phyloP scores from a whole-genome alignment of 129 eudicot species.

The Tanacetum coccineum region DNA sequence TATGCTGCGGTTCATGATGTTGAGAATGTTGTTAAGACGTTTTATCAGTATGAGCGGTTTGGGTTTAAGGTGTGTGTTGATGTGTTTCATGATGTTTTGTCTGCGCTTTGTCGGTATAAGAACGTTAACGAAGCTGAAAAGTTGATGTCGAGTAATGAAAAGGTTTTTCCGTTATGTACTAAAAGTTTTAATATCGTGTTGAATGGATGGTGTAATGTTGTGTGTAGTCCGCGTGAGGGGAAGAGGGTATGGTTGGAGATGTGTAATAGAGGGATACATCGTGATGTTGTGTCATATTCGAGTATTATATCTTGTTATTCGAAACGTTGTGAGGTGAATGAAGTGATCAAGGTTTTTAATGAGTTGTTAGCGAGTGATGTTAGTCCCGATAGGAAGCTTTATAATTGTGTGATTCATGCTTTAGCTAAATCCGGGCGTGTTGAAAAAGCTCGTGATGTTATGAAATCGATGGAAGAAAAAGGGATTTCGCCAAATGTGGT shows the following conservation, averaged over 20 bases:
- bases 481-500: constrained; percentile 53
- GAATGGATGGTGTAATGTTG: constrained; percentile 82
- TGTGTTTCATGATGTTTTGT: constrained; percentile 67
- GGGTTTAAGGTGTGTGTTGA: constrained; percentile 41
- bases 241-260: constrained; percentile 81
- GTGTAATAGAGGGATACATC: constrained; percentile 43
- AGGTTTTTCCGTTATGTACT: constrained; percentile 49
- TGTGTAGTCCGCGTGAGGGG: constrained; percentile 59
- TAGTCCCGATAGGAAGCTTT: constrained; percentile 65
- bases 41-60: constrained; percentile 56
- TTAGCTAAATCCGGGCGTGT: constrained; percentile 65
- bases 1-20: constrained; percentile 85
- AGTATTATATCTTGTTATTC: constrained; percentile 69
- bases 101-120: constrained; percentile 83
- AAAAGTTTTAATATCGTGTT: constrained; percentile 73
- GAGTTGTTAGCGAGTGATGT: constrained; percentile 50
- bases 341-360: constrained; percentile 57
- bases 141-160: constrained; percentile 57
- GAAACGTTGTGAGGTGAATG: constrained; percentile 39
- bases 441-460: constrained; percentile 48
- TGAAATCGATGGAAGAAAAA: constrained; percentile 65
- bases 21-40: constrained; percentile 55
- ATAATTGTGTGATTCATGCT: constrained; percentile 73
- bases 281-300: constrained; percentile 63
- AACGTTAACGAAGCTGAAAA: constrained; percentile 85